phyloP scores from a whole-genome alignment of 2,329 filamentous ascomycete species.

The Trichoderma brevicompactum region DNA sequence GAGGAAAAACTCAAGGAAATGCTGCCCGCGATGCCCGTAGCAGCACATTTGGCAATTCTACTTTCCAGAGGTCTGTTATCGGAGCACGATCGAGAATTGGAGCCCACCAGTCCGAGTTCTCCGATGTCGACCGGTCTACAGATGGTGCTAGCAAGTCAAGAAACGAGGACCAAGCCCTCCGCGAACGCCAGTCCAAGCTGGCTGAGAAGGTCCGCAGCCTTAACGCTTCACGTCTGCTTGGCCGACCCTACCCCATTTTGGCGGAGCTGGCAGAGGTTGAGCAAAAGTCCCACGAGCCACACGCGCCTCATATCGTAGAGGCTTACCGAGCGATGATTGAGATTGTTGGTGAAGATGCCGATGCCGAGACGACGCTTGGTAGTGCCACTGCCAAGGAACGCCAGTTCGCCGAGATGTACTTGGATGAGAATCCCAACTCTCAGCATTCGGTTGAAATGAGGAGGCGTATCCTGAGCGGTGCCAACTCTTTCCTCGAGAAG shows the following conservation, averaged over 20 bases:
- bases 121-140: conserved; percentile 66
- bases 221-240: conserved; percentile 72
- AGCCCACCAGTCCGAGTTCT: conserved; percentile 66
- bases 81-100: conserved; percentile 74
- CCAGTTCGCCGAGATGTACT: conserved; percentile 74
- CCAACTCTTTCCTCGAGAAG: conserved; percentile 78
- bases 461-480: conserved; percentile 79
- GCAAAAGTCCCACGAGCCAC: conserved; percentile 68
- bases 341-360: conserved; percentile 74
- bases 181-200: conserved; percentile 84
- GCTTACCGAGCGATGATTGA: conserved; percentile 81
- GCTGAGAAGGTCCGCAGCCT: conserved; percentile 78
- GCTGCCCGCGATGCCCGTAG: conserved; percentile 57
- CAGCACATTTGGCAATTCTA: conserved; percentile 60
- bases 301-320: conserved; percentile 75
- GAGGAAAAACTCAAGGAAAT: conserved; percentile 53
- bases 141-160: conserved; percentile 53
- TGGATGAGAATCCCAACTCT: conserved; percentile 73
- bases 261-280: conserved; percentile 78
- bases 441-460: conserved; percentile 67
- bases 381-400: conserved; percentile 73
- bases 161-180: conserved; percentile 72
- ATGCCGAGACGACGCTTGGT: conserved; percentile 61
- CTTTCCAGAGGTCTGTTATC: conserved; percentile 82
- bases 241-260: conserved; percentile 72